Evolutionary conservation across 257 asterid genomes (phyloP).

Genomic region (Ocimum tenuiflorum): DNA sequence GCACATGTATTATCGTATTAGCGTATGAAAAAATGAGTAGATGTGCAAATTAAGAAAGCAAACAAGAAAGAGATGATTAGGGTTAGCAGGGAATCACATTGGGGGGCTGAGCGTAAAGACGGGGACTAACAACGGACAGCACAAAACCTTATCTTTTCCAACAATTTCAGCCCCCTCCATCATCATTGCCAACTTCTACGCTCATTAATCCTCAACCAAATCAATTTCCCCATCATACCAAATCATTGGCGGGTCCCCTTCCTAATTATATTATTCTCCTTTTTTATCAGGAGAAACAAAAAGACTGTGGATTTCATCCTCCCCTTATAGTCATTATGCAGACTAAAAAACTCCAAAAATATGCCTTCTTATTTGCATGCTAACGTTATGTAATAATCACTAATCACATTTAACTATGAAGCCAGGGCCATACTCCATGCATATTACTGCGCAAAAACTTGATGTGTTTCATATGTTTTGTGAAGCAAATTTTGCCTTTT

Average conservation of each 20-base stretch:
- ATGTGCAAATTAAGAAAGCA: background rate
- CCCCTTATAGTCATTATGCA: no score
- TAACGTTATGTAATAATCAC: no score
- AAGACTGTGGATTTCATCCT: no score
- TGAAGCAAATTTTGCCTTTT: no score
- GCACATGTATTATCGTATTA: no score
- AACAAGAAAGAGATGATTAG: background rate
- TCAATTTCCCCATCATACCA: slow-evolving; percentile 35
- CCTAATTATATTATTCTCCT: background rate
- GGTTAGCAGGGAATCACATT: slow-evolving; percentile 8
- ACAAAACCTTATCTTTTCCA: slow-evolving; percentile 18
- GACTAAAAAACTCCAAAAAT: no score
- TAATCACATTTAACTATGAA: no score
- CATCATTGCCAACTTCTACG: slow-evolving; percentile 21
- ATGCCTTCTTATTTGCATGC: no score
- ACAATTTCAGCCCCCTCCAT: slow-evolving; percentile 5
- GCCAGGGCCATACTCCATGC: no score
- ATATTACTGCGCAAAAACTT: no score
- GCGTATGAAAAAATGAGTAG: background rate
- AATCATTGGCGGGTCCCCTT: slow-evolving; percentile 40
- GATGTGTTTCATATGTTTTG: no score
- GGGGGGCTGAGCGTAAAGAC: slow-evolving; percentile 44
- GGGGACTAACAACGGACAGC: slow-evolving; percentile 41
- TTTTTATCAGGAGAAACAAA: no score
- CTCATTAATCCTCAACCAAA: slow-evolving; percentile 22